These are phyloP conservation scores for Kazachstania martiniae DNA, from an alignment of 805 yeast species.

Conservation along the genomic window DNA sequence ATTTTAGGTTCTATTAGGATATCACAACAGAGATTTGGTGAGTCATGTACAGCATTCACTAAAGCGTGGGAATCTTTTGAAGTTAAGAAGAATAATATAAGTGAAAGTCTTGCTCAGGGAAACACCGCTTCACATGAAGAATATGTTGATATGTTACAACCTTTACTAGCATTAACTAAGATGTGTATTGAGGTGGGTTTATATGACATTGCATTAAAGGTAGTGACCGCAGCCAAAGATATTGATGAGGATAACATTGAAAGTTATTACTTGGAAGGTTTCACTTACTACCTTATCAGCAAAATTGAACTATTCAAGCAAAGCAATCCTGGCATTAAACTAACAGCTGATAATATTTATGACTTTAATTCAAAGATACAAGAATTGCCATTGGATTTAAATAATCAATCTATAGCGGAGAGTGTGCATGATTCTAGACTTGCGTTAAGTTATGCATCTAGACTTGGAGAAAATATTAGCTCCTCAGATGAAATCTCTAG, in stretches of 20 bases:
- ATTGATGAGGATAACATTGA: constrained; percentile 81
- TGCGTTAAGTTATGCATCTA: constrained; percentile 31
- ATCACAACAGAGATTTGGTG: constrained; percentile 67
- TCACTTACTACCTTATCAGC: constrained; percentile 50
- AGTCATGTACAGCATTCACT: constrained; percentile 57
- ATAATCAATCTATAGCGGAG: constrained; percentile 25
- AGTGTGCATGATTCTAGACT: constrained; percentile 27
- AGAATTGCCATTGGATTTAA: constrained; percentile 30
- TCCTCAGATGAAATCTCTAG: constrained; percentile 40
- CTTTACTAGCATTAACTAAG: constrained; percentile 60
- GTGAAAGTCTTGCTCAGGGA: constrained; percentile 32
- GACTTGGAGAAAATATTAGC: constrained; percentile 33
- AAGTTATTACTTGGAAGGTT: constrained; percentile 71
- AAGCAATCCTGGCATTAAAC: constrained; percentile 11
- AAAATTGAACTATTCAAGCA: constrained; percentile 22
- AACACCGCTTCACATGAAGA: constrained; percentile 27
- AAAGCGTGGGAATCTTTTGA: constrained; percentile 67
- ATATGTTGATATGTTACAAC: constrained; percentile 59
- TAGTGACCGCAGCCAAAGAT: constrained; percentile 57
- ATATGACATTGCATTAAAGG: constrained; percentile 54
- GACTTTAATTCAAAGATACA: constrained; percentile 26
- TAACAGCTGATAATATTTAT: constrained; percentile 23
- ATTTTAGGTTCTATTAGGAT: constrained; percentile 78
- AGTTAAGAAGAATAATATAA: constrained; percentile 38
- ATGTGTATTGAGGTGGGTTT: constrained; percentile 68